These are phyloP conservation scores for Spathaspora girioi DNA, from an alignment of 805 yeast species.

Conservation along the genomic window DNA sequence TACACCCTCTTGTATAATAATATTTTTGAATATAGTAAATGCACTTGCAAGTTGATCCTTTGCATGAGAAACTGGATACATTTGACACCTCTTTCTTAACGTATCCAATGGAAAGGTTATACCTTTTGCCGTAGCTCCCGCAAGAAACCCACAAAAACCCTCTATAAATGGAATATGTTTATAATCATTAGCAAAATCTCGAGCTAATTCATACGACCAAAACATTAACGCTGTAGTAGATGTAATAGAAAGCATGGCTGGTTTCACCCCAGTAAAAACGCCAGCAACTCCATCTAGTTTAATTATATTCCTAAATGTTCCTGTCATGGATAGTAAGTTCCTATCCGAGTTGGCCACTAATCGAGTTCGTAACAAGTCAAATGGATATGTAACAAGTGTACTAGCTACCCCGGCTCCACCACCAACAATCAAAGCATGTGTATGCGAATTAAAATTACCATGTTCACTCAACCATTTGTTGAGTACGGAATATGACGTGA, in stretches of 20 bases:
- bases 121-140: conserved; percentile 74
- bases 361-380: conserved; percentile 84
- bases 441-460: conserved; percentile 29
- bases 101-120: conserved; percentile 85
- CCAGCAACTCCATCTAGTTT: conserved; percentile 37
- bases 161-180: conserved; percentile 39
- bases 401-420: conserved; percentile 73
- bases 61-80: conserved; percentile 26
- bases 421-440: conserved; percentile 60
- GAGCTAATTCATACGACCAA: conserved; percentile 55
- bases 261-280: conserved; percentile 46
- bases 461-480: conserved; percentile 40
- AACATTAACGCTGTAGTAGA: conserved; percentile 74
- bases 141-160: conserved; percentile 64
- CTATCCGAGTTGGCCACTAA: conserved; percentile 60
- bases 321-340: conserved; percentile 35
- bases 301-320: conserved; percentile 23
- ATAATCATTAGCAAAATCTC: conserved; percentile 31
- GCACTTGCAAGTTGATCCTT: conserved; percentile 3
- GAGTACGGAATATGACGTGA: conserved; percentile 60
- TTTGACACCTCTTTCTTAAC: conserved; percentile 72
- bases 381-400: conserved; percentile 77
- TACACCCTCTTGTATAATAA: conserved; percentile 56
- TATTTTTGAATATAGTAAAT: conserved; percentile 26
- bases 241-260: conserved; percentile 60